Conservation (phyloP, 192 early-diverging fungal species). For the Glomus cerebriforme region DNA sequence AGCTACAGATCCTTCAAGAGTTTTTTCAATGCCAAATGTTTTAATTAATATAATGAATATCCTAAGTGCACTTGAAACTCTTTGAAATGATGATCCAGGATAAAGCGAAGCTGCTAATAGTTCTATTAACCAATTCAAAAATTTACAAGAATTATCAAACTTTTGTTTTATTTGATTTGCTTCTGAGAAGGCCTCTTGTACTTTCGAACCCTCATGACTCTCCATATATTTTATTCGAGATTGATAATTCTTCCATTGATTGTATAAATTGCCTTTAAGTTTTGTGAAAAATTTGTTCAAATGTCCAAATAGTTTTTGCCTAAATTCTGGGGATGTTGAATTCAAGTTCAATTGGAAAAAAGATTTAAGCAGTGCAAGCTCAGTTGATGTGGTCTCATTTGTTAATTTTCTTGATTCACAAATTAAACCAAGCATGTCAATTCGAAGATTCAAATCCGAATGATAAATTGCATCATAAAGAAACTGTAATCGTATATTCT, state of each 20-base stretch:
- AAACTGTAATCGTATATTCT: conserved; percentile 45
- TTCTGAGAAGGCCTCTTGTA: conserved; percentile 29
- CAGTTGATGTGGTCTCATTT: conserved; percentile 57
- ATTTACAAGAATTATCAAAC: conserved; percentile 51
- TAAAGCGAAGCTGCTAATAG: conserved; percentile 62
- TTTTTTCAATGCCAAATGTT: conserved; percentile 53
- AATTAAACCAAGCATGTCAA: conserved; percentile 77
- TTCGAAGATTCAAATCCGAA: conserved; percentile 69
- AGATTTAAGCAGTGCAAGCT: conserved; percentile 64
- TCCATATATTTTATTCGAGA: conserved; percentile 37
- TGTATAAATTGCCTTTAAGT: conserved; percentile 56
- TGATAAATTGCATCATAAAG: conserved; percentile 71
- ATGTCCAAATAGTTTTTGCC: conserved; percentile 70
- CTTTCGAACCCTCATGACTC: conserved; percentile 32
- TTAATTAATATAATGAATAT: conserved; percentile 55
- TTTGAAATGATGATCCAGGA: conserved; percentile 74
- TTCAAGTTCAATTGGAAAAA: conserved; percentile 73
- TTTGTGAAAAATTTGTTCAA: conserved; percentile 62
- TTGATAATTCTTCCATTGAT: conserved; percentile 40
- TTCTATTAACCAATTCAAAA: conserved; percentile 65
- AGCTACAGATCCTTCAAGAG: conserved; percentile 47
- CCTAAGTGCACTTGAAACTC: conserved; percentile 61
- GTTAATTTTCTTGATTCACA: conserved; percentile 78
- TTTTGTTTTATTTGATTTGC: conserved; percentile 34
- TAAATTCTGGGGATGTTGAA: conserved; percentile 77